A percentile compares a stretch with the other conserved stretches of the same genome.
phyloP scores from a whole-genome alignment of 805 yeast genomes.

The Wickerhamomyces tratensis region DNA sequence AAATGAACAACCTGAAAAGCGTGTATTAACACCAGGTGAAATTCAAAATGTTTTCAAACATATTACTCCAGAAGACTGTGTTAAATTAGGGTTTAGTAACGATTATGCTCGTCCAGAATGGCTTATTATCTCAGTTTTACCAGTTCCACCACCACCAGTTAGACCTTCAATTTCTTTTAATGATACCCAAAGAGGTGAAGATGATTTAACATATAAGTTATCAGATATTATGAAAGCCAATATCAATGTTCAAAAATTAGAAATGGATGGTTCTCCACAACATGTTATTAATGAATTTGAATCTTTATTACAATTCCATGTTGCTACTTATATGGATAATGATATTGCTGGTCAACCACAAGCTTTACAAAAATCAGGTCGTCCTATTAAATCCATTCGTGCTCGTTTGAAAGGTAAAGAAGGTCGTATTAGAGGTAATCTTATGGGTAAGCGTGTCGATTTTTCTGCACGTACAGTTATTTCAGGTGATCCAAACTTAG shows the following conservation, averaged over 20 bases:
- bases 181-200: constrained; percentile 98
- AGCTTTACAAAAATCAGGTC: constrained; percentile 96
- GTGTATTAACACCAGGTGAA: constrained; percentile 81
- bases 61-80: constrained; percentile 77
- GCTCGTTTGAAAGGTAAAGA: constrained; percentile 99
- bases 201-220: constrained; percentile 93
- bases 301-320: constrained; percentile 90
- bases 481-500: constrained; percentile 98
- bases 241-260: constrained; percentile 92
- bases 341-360: constrained; percentile 99
- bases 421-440: constrained; percentile 96
- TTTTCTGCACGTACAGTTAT: constrained; percentile 98
- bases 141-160: constrained; percentile 99
- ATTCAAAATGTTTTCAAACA: constrained; percentile 87
- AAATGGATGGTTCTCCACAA: constrained; percentile 98
- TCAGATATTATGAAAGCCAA: constrained; percentile 97
- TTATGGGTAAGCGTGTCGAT: constrained; percentile 99
- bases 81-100: constrained; percentile 78
- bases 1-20: constrained; percentile 86
- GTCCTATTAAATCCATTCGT: constrained; percentile 96
- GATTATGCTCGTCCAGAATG: constrained; percentile 99
- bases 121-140: constrained; percentile 94
- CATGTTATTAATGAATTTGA: constrained; percentile 97
- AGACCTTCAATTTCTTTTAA: constrained; percentile 98
- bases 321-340: constrained; percentile 98